phyloP scores from a whole-genome alignment of 2,329 filamentous ascomycete species.

The Colletotrichum spaethianum region DNA sequence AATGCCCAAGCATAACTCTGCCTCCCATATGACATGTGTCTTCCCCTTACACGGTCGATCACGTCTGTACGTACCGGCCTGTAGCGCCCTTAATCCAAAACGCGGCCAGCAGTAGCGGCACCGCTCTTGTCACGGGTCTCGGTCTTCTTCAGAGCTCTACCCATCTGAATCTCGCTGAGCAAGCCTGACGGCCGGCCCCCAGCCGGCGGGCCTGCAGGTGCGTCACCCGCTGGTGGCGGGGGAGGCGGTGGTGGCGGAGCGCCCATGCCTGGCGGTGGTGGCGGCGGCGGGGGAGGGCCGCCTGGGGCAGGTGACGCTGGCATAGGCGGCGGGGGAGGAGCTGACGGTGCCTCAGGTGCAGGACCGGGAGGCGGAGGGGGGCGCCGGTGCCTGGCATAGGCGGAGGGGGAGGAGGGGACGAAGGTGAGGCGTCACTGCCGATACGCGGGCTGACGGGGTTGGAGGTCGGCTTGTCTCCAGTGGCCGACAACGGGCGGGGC shows the following conservation, averaged over 20 bases:
- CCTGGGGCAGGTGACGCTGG: conserved; percentile 49
- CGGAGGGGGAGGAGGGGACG: conserved; percentile 49
- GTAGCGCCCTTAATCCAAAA: conserved; percentile 66
- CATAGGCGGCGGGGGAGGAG: conserved; percentile 52
- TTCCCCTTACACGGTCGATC: background rate
- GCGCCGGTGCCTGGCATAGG: conserved; percentile 47
- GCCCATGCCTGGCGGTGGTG: conserved; percentile 56
- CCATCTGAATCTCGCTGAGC: conserved; percentile 86
- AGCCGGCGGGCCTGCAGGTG: conserved; percentile 60
- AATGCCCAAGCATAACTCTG: background rate
- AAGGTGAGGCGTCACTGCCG: conserved; percentile 54
- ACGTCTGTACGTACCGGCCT: background rate
- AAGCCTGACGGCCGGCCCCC: conserved; percentile 72
- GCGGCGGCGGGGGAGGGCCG: conserved; percentile 56
- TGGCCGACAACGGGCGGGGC: conserved; percentile 87
- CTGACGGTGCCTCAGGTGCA: conserved; percentile 43
- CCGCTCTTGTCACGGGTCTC: conserved; percentile 88
- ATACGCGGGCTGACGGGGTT: conserved; percentile 56
- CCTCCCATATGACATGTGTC: background rate
- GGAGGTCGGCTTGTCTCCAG: conserved; percentile 76
- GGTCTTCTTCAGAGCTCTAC: conserved; percentile 86
- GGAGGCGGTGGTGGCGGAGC: conserved; percentile 59
- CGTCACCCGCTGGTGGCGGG: conserved; percentile 56
- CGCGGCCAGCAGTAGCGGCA: conserved; percentile 81
- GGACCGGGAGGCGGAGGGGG: conserved; percentile 49